Conservation (phyloP, 345 rosid genomes). For the Salix exigua region DNA sequence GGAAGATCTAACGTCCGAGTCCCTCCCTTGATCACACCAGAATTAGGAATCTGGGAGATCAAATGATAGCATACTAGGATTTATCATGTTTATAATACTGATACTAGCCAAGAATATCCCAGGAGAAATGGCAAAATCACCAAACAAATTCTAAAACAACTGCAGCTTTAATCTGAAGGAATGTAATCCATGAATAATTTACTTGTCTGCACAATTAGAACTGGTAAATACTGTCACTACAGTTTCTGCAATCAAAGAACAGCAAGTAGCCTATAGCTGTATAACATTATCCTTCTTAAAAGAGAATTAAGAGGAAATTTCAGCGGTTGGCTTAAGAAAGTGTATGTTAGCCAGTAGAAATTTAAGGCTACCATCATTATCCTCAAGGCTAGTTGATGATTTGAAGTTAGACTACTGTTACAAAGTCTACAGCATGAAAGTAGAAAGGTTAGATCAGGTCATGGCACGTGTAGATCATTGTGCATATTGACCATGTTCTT, state of each 20-base stretch:
- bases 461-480: slow-evolving; percentile 39
- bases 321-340: not conserved
- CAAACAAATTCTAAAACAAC: not conserved
- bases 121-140: not conserved
- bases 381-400: slow-evolving; percentile 4
- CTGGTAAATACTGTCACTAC: too few relatives aligned
- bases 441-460: slow-evolving; percentile 16
- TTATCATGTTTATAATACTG: not conserved
- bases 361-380: not conserved
- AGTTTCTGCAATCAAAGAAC: not conserved
- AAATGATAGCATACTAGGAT: not conserved
- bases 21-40: not conserved
- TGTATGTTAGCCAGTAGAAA: not conserved
- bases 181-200: not conserved
- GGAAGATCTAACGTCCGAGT: not conserved
- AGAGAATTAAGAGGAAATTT: too few relatives aligned
- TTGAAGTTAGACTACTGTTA: slow-evolving; percentile 22
- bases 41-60: not conserved
- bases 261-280: too few relatives aligned
- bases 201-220: too few relatives aligned
- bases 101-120: not conserved
- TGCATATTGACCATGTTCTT: slow-evolving; percentile 31
- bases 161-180: not conserved
- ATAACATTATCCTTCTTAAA: too few relatives aligned
- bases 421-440: slow-evolving; percentile 22